A percentile compares a stretch with the other conserved stretches of the same genome.
These are phyloP conservation scores for Tagetes erecta DNA, from an alignment of 129 eudicot genomes.

Conservation along the genomic window DNA sequence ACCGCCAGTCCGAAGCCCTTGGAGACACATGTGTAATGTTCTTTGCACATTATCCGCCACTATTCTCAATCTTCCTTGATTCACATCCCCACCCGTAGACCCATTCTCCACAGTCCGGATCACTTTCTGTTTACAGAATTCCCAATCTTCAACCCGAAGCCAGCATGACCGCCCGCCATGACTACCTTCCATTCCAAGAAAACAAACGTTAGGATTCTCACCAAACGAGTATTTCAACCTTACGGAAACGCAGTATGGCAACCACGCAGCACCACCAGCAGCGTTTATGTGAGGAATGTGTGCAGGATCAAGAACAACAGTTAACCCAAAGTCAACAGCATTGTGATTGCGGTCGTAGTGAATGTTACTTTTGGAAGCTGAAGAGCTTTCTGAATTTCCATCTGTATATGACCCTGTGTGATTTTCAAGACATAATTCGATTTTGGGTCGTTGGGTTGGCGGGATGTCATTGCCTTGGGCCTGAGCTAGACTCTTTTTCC, in stretches of 20 bases:
- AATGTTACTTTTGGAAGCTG: conserved; percentile 77
- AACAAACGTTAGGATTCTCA: conserved; percentile 67
- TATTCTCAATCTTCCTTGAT: conserved; percentile 78
- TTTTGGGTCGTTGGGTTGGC: conserved; percentile 81
- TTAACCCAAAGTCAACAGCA: conserved; percentile 89
- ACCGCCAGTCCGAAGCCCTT: conserved; percentile 63
- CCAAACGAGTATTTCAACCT: conserved; percentile 79
- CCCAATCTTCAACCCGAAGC: conserved; percentile 84
- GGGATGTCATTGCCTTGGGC: conserved; percentile 65
- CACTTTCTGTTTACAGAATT: conserved; percentile 80
- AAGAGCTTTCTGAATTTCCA: conserved; percentile 48
- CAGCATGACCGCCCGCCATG: conserved; percentile 98
- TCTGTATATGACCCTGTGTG: conserved; percentile 63
- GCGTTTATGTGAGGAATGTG: conserved; percentile 87
- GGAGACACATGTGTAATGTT: conserved; percentile 65
- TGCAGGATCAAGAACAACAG: conserved; percentile 89
- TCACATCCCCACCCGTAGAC: conserved; percentile 52
- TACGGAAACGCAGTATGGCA: conserved; percentile 94
- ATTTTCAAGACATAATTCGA: conserved; percentile 90
- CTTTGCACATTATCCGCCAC: conserved; percentile 89
- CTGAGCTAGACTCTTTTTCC: conserved; percentile 84
- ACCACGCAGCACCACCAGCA: conserved; percentile 99
- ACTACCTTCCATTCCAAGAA: conserved; percentile 97
- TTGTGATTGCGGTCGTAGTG: conserved; percentile 83
- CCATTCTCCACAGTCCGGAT: conserved; percentile 71